phyloP scores from a whole-genome alignment of 768 basidiomycete genomes.

The Termitomyces sp. region DNA sequence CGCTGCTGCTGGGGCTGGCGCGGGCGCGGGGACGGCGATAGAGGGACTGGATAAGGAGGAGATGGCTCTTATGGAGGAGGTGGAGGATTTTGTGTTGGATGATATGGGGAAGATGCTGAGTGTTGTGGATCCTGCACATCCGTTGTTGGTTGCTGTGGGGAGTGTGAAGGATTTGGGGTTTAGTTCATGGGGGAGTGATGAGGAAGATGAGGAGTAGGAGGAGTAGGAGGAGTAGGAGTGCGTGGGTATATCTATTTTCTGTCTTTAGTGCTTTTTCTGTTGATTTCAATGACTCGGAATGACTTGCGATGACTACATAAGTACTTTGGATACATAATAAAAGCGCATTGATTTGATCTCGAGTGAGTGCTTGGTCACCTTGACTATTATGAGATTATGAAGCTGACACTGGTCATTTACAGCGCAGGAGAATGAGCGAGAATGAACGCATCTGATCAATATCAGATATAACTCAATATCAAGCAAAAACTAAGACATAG shows the following conservation, averaged over 20 bases:
- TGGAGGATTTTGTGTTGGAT: constrained; percentile 79
- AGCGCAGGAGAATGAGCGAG: constrained; percentile 65
- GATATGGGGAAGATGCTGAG: constrained; percentile 69
- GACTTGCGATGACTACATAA: too few species aligned
- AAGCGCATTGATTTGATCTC: too few species aligned
- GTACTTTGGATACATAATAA: too few species aligned
- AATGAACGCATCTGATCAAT: constrained; percentile 56
- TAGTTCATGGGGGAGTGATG: constrained; percentile 46
- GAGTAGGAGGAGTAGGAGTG: too few species aligned
- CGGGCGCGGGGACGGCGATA: not conserved
- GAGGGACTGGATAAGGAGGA: constrained; percentile 56
- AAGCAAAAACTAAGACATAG: too few species aligned
- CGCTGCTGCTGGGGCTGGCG: constrained; percentile 16
- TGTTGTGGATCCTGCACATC: constrained; percentile 55
- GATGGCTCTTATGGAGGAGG: constrained; percentile 70
- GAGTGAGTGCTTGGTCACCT: too few species aligned
- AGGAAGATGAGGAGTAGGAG: constrained; percentile 29
- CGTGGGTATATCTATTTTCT: too few species aligned
- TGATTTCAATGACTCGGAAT: too few species aligned
- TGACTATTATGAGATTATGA: too few species aligned
- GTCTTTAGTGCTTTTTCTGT: too few species aligned
- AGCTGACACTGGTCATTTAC: constrained; percentile 20
- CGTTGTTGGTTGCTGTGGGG: constrained; percentile 65
- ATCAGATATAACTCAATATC: too few species aligned
- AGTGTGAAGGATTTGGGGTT: constrained; percentile 72